Evolutionary conservation across 768 basidiomycete species (phyloP), one percentile per base, ranked within the genome.

Genomic region (Termitomyces bulborhizus): DNA sequence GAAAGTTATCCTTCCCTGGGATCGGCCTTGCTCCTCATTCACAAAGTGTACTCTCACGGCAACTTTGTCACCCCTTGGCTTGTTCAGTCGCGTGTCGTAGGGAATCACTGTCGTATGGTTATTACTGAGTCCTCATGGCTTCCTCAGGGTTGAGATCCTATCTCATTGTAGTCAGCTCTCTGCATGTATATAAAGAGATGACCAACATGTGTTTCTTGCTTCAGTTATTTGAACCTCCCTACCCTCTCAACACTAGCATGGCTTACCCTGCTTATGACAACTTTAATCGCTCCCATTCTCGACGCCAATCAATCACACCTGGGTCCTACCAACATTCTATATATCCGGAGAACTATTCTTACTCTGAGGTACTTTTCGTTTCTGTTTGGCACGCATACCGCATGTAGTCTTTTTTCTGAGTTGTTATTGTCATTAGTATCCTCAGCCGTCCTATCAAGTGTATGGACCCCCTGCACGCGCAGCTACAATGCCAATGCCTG

Each of bases 381-480:
- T 46, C 32, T 29, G 32, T 32, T 29, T 46, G 4, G 21, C 5
- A 36, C 37, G 5, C 26, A 40, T 13, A 5, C 37, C 15, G 36
- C 15, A 37, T 37, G 36, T 11, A 15, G 26, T n/a, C 18, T 7
- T 26, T 24, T 42, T 36, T 26, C 18, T 53, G 41, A 43, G 32
- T 34, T 1, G 43, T 51, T 51, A 45, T n/a, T 24, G 12, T 29
- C 11, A 6, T 39, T 55, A 75, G 71, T 82, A 82, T 55, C 63
- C 71, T 39, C 75, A 75, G 50, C 69, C 72, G 36, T 66, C 71
- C 3, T 83, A 83, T 63, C 73, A 75, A 7, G 69, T 74, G 53
- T 83, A 83, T 65, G 73, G 70, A 5, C 64, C 71, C 31, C 73
- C 66, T 27, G 48, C 46, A 34, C 52, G 49, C 27, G 45, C 71